Evolutionary conservation across 306 rosid species (phyloP).

Genomic region (Glycine tomentella): DNA sequence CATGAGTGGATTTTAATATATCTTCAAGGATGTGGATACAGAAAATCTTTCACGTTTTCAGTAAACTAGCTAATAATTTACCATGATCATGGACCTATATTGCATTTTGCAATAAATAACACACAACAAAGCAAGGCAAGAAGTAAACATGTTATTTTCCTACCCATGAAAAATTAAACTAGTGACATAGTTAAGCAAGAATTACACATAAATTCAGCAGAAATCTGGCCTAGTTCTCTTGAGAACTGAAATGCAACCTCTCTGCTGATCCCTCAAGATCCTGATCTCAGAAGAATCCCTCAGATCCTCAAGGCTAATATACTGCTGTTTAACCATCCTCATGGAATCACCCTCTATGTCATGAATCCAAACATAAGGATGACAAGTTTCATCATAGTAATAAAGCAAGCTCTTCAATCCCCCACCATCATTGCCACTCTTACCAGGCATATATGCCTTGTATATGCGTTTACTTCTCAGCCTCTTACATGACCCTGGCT

Average conservation of each 20-base stretch:
- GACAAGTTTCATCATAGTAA: slow-evolving; percentile 87
- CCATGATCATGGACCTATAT: slow-evolving; percentile 26
- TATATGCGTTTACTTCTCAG: slow-evolving; percentile 84
- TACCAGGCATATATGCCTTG: slow-evolving; percentile 81
- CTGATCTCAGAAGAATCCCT: slow-evolving; percentile 84
- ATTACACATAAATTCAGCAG: slow-evolving; percentile 59
- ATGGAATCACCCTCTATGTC: slow-evolving; percentile 77
- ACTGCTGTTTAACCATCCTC: slow-evolving; percentile 97
- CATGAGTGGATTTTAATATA: neutral
- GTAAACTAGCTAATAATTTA: slow-evolving; percentile 1
- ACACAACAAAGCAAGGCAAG: slow-evolving; percentile 34
- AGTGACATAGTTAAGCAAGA: neutral
- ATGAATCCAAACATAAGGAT: slow-evolving; percentile 91
- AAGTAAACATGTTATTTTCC: slow-evolving; percentile 19
- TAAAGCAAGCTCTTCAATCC: slow-evolving; percentile 85
- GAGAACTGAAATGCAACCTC: slow-evolving; percentile 80
- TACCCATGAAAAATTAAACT: slow-evolving; percentile 1
- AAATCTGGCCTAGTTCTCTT: slow-evolving; percentile 83
- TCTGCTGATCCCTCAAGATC: slow-evolving; percentile 91
- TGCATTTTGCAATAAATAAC: slow-evolving; percentile 31
- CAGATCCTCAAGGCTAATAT: slow-evolving; percentile 87
- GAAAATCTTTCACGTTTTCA: slow-evolving; percentile 12
- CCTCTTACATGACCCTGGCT: slow-evolving; percentile 88
- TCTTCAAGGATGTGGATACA: neutral
- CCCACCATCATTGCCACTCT: slow-evolving; percentile 46